Evolutionary conservation across 1,284 basidiomycete species (phyloP).

Genomic region (Cystobasidium slooffiae): DNA sequence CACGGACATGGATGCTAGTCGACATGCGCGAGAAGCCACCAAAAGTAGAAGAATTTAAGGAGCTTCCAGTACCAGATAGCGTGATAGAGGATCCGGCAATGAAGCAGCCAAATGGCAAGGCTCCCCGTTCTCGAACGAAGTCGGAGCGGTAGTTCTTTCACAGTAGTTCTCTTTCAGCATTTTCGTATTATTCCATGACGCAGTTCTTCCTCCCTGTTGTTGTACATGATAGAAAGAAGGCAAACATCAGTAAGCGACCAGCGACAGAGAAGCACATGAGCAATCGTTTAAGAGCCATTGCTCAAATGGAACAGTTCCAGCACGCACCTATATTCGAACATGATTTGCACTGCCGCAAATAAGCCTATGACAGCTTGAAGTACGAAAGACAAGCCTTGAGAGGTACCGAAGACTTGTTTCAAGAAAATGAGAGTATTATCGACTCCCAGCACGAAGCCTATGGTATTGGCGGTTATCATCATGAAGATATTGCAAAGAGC

Average conservation of each 20-base stretch:
- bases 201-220: slow-evolving; percentile 62
- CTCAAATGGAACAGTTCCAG: neutral
- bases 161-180: no score
- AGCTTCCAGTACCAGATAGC: neutral
- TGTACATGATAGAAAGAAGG: slow-evolving; percentile 1
- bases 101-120: neutral
- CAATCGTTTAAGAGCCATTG: neutral
- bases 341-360: slow-evolving; percentile 84
- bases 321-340: slow-evolving; percentile 82
- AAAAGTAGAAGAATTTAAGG: no score
- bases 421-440: slow-evolving; percentile 79
- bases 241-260: slow-evolving; percentile 12
- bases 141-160: no score
- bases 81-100: neutral
- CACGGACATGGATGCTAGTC: slow-evolving; percentile 71
- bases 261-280: neutral
- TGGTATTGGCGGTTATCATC: slow-evolving; percentile 92
- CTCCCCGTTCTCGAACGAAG: neutral
- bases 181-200: slow-evolving; percentile 67
- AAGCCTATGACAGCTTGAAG: slow-evolving; percentile 67
- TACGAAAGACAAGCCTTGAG: slow-evolving; percentile 72
- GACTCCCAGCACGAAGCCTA: slow-evolving; percentile 90
- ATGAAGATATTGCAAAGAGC: slow-evolving; percentile 83
- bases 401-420: slow-evolving; percentile 67
- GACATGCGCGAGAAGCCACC: slow-evolving; percentile 48